Percentiles rank a stretch among this genome's conserved stretches.
phyloP scores from a whole-genome alignment of 441 rosid genomes.

The Daphne laureola region DNA sequence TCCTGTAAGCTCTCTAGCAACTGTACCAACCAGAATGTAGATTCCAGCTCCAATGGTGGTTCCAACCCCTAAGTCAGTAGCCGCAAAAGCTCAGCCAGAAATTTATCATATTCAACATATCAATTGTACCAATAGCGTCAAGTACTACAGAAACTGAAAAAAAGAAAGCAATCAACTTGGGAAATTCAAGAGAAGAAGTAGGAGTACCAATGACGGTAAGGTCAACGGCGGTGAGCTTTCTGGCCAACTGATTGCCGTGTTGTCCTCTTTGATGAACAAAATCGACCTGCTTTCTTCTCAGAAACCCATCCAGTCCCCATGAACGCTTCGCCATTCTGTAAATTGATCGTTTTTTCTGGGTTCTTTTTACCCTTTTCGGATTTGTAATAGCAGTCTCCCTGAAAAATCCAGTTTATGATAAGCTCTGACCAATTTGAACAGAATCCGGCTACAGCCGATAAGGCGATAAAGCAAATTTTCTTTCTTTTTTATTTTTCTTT shows the following conservation, averaged over 20 bases:
- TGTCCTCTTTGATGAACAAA: constrained; percentile 39
- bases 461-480: too few species aligned
- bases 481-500: too few species aligned
- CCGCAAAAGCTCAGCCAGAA: constrained; percentile 4
- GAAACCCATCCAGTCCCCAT: constrained; percentile 42
- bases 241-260: constrained; percentile 55
- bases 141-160: constrained; percentile 1
- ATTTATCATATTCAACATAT: too few species aligned
- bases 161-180: background rate
- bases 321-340: constrained; percentile 9
- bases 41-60: constrained; percentile 98
- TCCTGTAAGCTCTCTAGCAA: constrained; percentile 97
- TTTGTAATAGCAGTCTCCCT: too few species aligned
- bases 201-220: constrained; percentile 82
- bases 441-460: too few species aligned
- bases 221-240: constrained; percentile 56
- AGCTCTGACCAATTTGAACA: too few species aligned
- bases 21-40: constrained; percentile 91
- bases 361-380: background rate
- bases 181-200: background rate
- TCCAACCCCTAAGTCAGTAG: constrained; percentile 65
- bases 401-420: too few species aligned
- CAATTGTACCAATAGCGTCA: background rate
- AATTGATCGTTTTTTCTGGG: constrained; percentile 11
- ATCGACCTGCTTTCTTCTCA: constrained; percentile 94